phyloP scores from a whole-genome alignment of 176 grass and related monocot species.

The Dendrocalamus sinicus region DNA sequence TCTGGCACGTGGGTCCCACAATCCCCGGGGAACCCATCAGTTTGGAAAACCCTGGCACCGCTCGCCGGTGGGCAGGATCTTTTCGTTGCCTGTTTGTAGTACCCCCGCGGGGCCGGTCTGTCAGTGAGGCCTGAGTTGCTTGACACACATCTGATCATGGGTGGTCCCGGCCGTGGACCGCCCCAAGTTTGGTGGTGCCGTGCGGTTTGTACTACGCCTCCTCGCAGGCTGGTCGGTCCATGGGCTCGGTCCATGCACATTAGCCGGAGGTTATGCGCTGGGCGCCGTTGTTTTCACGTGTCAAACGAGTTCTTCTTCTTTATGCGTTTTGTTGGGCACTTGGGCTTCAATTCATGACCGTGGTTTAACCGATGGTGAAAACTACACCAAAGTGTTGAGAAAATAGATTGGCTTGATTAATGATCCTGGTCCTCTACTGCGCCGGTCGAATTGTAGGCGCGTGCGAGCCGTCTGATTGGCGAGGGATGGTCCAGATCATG shows the following conservation, averaged over 20 bases:
- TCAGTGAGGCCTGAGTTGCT: slow-evolving; percentile 13
- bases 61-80: slow-evolving; percentile 29
- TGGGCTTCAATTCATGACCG: background rate
- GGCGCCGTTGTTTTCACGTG: slow-evolving; percentile 29
- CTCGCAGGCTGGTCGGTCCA: background rate
- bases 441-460: too few relatives aligned
- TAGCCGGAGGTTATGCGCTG: background rate
- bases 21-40: slow-evolving; percentile 16
- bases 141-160: slow-evolving; percentile 31
- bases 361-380: background rate
- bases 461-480: background rate
- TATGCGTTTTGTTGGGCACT: background rate
- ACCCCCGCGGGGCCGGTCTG: background rate
- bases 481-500: background rate
- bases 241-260: slow-evolving; percentile 37
- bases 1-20: slow-evolving; percentile 26
- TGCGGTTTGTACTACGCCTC: slow-evolving; percentile 3
- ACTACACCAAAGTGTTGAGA: background rate
- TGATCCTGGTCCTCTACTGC: background rate
- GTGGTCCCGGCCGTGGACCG: slow-evolving; percentile 42
- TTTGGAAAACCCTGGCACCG: slow-evolving; percentile 30
- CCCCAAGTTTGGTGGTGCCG: slow-evolving; percentile 6
- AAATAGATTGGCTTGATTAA: background rate
- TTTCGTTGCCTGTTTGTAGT: slow-evolving; percentile 42
- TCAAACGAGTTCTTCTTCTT: slow-evolving; percentile 16